A percentile compares a stretch with the other conserved stretches of the same genome.
Evolutionary conservation across 2,329 filamentous ascomycete species (phyloP).

Genomic region (Xylariales sp.): DNA sequence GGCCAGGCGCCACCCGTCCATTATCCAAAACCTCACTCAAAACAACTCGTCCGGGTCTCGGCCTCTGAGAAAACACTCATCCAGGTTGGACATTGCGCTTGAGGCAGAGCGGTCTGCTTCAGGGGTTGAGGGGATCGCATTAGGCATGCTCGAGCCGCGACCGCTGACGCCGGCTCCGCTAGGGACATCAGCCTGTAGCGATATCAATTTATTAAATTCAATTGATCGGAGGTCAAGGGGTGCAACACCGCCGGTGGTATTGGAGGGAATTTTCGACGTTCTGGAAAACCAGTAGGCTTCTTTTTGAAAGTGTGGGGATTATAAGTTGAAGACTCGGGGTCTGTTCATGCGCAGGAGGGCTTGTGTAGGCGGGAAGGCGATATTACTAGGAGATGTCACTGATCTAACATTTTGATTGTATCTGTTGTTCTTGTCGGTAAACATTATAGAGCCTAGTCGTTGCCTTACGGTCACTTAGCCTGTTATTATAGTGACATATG

Average conservation of each 20-base stretch:
- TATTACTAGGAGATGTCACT: no score
- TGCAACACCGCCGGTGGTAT: not conserved
- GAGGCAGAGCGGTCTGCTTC: conserved; percentile 9
- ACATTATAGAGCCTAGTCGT: no score
- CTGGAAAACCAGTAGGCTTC: conserved; percentile 6
- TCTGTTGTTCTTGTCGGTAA: no score
- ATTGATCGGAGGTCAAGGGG: not conserved
- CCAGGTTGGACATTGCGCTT: conserved; percentile 9
- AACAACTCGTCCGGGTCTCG: not conserved
- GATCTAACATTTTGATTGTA: no score
- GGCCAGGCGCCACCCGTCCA: not conserved
- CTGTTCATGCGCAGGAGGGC: no score
- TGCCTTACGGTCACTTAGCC: no score
- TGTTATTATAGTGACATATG: no score
- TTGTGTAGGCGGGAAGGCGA: no score
- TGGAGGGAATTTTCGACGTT: conserved; percentile 10
- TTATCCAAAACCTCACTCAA: no score
- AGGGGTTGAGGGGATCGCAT: conserved; percentile 6
- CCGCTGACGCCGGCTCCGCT: not conserved
- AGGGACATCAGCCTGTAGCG: not conserved
- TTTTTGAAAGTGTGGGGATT: no score
- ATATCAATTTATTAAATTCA: not conserved
- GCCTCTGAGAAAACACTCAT: conserved; percentile 1
- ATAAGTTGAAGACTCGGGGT: no score
- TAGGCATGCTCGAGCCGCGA: conserved; percentile 8